These are phyloP conservation scores for Schrenkiella parvula DNA, from an alignment of 345 rosid genomes.

Conservation along the genomic window DNA sequence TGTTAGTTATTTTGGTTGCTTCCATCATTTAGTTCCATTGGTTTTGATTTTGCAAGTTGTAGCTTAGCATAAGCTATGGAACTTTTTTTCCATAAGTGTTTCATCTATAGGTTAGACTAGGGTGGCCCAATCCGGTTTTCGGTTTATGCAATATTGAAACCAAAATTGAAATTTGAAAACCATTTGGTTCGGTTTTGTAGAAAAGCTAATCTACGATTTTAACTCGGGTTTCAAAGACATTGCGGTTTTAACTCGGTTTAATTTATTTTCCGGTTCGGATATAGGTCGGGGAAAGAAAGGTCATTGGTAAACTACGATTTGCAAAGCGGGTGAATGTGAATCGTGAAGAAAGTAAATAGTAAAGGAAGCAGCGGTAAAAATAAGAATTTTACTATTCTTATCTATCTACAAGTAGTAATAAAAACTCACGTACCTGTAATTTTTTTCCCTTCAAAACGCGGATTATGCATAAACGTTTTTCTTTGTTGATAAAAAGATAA, in stretches of 20 bases:
- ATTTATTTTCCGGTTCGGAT: not conserved
- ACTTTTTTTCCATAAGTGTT: too few relatives aligned
- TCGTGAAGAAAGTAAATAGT: constrained; percentile 15
- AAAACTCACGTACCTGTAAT: constrained; percentile 8
- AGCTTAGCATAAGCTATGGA: too few relatives aligned
- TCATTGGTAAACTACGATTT: not conserved
- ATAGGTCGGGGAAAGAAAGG: not conserved
- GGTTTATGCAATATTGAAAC: not conserved
- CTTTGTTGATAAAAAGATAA: not conserved
- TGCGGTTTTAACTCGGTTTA: not conserved
- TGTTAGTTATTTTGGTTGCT: not conserved
- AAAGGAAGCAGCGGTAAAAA: constrained; percentile 14
- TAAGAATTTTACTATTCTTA: constrained; percentile 7
- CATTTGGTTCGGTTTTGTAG: not conserved
- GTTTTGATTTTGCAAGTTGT: not conserved
- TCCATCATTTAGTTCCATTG: not conserved
- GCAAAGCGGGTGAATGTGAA: constrained; percentile 6
- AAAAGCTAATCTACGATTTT: not conserved
- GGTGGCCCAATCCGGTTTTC: not conserved
- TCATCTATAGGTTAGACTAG: too few relatives aligned
- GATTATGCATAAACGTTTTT: not conserved
- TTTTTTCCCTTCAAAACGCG: not conserved
- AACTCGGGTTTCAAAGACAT: not conserved
- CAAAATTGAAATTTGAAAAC: not conserved
- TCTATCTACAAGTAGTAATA: constrained; percentile 7